These are phyloP conservation scores for Xerocomus minutiporus DNA, from an alignment of 1,284 basidiomycete species.

Conservation along the genomic window DNA sequence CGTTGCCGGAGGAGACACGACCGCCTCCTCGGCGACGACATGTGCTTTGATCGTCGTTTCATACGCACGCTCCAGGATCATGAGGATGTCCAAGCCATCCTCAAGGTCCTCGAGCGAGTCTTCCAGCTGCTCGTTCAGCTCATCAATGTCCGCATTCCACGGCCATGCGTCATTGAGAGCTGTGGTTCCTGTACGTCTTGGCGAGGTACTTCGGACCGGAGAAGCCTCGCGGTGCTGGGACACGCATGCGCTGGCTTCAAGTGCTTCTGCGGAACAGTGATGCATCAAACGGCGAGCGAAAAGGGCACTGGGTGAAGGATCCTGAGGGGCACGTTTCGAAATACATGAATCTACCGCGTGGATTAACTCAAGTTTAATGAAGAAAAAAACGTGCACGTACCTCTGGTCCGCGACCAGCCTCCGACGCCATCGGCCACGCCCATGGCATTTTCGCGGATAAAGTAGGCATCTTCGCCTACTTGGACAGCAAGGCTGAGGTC, in stretches of 20 bases:
- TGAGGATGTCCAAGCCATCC: constrained; percentile 63
- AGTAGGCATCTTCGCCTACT: constrained; percentile 85
- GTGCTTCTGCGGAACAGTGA: constrained; percentile 52
- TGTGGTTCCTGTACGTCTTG: constrained; percentile 22
- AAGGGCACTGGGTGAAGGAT: constrained; percentile 64
- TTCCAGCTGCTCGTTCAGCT: constrained; percentile 42
- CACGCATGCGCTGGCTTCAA: constrained; percentile 35
- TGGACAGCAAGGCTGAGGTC: constrained; percentile 55
- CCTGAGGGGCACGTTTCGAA: constrained; percentile 24
- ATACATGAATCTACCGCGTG: constrained; percentile 16
- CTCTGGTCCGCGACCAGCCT: constrained; percentile 64
- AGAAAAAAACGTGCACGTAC: constrained; percentile 13
- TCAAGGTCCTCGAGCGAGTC: constrained; percentile 56
- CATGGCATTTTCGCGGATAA: constrained; percentile 76
- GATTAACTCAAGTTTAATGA: constrained; percentile 9
- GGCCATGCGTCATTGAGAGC: constrained; percentile 27
- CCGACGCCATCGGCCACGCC: constrained; percentile 89
- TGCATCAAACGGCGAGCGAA: constrained; percentile 88
- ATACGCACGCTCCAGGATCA: constrained; percentile 63
- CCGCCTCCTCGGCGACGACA: constrained; percentile 35
- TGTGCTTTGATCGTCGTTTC: constrained; percentile 60
- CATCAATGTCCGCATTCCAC: constrained; percentile 39
- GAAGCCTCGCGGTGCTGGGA: constrained; percentile 21
- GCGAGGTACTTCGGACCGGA: constrained; percentile 29
- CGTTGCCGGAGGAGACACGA: constrained; percentile 7